Evolutionary conservation across 2,329 filamentous ascomycete genomes (phyloP).

Genomic region (Cordyceps tenuipes): DNA sequence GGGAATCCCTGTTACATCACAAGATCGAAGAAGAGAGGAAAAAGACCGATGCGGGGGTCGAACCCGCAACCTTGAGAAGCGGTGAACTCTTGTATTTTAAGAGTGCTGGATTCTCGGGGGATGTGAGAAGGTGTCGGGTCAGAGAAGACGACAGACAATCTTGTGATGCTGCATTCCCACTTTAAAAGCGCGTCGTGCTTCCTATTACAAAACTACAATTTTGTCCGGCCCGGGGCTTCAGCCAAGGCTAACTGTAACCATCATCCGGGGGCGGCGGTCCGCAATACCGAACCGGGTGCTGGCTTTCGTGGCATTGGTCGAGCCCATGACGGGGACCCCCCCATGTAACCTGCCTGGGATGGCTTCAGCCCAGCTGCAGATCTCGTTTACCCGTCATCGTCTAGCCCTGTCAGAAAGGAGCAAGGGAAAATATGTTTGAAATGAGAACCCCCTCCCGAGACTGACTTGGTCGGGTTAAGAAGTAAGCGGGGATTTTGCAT

Average conservation of each 20-base stretch:
- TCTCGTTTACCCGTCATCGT: neutral
- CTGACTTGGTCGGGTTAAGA: too few relatives aligned
- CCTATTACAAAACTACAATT: neutral
- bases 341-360: too few relatives aligned
- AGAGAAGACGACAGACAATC: neutral
- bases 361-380: neutral
- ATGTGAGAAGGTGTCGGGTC: neutral
- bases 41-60: conserved; percentile 33
- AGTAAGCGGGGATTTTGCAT: too few relatives aligned
- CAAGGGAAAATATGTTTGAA: neutral
- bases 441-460: too few relatives aligned
- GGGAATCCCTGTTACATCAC: neutral
- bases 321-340: too few relatives aligned
- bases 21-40: neutral
- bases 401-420: neutral
- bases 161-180: neutral
- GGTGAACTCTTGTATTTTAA: conserved; percentile 28
- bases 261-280: too few relatives aligned
- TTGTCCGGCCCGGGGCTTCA: neutral
- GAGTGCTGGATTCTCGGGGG: conserved; percentile 29
- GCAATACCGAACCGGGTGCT: too few relatives aligned
- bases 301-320: too few relatives aligned
- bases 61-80: conserved; percentile 50
- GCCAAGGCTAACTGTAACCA: neutral
- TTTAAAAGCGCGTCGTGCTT: neutral